Percentiles rank a stretch among this genome's conserved stretches.
Evolutionary conservation across 2,329 filamentous ascomycete genomes (phyloP).

Genomic region (Penicillium aurantiogriseum): DNA sequence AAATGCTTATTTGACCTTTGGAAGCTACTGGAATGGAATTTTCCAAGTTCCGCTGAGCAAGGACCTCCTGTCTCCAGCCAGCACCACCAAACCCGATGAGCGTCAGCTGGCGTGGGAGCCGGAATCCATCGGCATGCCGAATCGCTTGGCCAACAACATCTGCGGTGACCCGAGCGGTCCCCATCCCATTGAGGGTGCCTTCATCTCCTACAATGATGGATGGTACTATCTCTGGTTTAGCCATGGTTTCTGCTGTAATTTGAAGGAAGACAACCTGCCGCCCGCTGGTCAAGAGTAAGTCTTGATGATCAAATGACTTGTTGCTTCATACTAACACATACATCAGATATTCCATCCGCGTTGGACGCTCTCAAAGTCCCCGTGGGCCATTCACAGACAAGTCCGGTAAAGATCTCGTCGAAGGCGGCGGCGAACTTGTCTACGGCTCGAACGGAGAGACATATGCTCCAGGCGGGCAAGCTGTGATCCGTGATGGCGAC

Average conservation of each 20-base stretch:
- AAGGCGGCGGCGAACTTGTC: conserved; percentile 60
- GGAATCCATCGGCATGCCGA: conserved; percentile 15
- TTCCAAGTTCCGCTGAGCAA: conserved; percentile 56
- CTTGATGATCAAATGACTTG: neutral
- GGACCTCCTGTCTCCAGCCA: conserved; percentile 25
- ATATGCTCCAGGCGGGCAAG: conserved; percentile 67
- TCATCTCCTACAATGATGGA: conserved; percentile 28
- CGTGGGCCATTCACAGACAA: conserved; percentile 59
- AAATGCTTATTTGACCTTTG: conserved; percentile 57
- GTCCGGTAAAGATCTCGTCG: conserved; percentile 51
- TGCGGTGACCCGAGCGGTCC: conserved; percentile 32
- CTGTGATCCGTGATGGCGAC: conserved; percentile 52
- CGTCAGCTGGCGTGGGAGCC: conserved; percentile 34
- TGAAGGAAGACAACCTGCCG: conserved; percentile 39
- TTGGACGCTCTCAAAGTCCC: conserved; percentile 57
- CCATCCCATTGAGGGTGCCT: conserved; percentile 35
- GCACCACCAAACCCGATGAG: conserved; percentile 24
- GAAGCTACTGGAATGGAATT: conserved; percentile 67
- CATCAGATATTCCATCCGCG: conserved; percentile 59
- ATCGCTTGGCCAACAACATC: conserved; percentile 24
- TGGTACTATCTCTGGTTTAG: conserved; percentile 40
- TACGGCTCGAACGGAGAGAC: conserved; percentile 59
- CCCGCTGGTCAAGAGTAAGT: conserved; percentile 52
- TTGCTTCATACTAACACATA: conserved; percentile 6
- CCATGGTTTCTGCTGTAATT: conserved; percentile 34